phyloP scores from a whole-genome alignment of 1,284 basidiomycete genomes.

The Somion occarium region DNA sequence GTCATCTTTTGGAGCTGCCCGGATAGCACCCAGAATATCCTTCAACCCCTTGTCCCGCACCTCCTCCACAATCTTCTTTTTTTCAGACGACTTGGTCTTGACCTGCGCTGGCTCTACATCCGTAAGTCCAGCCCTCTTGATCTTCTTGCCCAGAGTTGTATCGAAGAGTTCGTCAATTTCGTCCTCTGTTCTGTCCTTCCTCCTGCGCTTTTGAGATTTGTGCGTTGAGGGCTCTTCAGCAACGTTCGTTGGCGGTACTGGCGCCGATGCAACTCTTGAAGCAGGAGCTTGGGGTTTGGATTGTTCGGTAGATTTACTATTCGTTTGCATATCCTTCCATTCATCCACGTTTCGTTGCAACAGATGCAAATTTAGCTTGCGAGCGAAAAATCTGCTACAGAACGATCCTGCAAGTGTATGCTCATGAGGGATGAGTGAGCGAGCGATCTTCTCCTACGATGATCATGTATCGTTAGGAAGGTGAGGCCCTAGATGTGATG shows the following conservation, averaged over 20 bases:
- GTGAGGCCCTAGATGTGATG: background rate
- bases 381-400: constrained; percentile 84
- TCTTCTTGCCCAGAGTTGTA: constrained; percentile 47
- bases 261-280: constrained; percentile 21
- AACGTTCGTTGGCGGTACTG: background rate
- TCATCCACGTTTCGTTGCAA: constrained; percentile 75
- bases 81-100: constrained; percentile 7
- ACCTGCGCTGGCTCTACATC: constrained; percentile 3
- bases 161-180: constrained; percentile 74
- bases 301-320: constrained; percentile 17
- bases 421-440: constrained; percentile 69
- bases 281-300: background rate
- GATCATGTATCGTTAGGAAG: background rate
- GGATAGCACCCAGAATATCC: constrained; percentile 41
- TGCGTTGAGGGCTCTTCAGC: background rate
- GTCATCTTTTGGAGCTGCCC: constrained; percentile 35
- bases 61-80: constrained; percentile 15
- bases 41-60: constrained; percentile 28
- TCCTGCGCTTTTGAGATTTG: constrained; percentile 21
- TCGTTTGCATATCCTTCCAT: constrained; percentile 65
- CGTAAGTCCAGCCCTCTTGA: constrained; percentile 45
- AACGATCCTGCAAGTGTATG: constrained; percentile 67
- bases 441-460: constrained; percentile 84
- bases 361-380: constrained; percentile 75
- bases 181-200: constrained; percentile 35